Conservation (phyloP, 345 rosid species). For the Cardamine chenopodiifolia region DNA sequence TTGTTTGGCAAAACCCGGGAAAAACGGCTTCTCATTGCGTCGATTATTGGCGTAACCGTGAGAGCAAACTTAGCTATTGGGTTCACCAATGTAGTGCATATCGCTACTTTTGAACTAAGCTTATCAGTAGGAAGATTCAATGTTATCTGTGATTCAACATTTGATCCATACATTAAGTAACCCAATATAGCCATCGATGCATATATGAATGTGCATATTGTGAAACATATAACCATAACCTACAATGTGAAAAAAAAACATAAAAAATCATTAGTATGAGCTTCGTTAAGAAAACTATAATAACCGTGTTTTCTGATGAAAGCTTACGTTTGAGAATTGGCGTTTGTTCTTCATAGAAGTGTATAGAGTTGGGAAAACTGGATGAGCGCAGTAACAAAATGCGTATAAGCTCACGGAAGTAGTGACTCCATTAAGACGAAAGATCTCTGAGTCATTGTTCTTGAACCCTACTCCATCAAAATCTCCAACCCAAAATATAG, state of each 20-base stretch:
- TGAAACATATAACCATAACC: slow-evolving; percentile 61
- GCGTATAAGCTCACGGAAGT: slow-evolving; percentile 82
- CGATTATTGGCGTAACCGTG: slow-evolving; percentile 58
- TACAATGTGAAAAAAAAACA: slow-evolving; percentile 12
- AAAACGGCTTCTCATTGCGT: slow-evolving; percentile 44
- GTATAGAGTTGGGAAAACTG: slow-evolving; percentile 84
- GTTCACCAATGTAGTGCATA: slow-evolving; percentile 62
- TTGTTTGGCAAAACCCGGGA: slow-evolving; percentile 37
- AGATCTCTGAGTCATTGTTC: slow-evolving; percentile 44
- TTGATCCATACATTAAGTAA: slow-evolving; percentile 61
- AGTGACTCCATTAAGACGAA: slow-evolving; percentile 62
- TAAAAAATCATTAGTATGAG: slow-evolving; percentile 11
- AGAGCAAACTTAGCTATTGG: slow-evolving; percentile 67
- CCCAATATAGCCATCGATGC: slow-evolving; percentile 64
- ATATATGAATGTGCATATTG: slow-evolving; percentile 51
- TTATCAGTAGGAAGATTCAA: slow-evolving; percentile 53
- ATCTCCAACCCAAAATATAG: slow-evolving; percentile 72
- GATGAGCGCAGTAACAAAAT: slow-evolving; percentile 95
- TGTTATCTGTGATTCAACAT: slow-evolving; percentile 57
- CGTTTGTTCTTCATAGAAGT: slow-evolving; percentile 76
- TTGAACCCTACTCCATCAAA: slow-evolving; percentile 75
- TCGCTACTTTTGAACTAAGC: slow-evolving; percentile 62
- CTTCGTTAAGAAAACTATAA: background rate
- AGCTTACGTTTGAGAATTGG: slow-evolving; percentile 82
- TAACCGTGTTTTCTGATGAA: background rate